These are phyloP conservation scores for Alternaria metachromatica DNA, from an alignment of 2,329 filamentous ascomycete species.

Conservation along the genomic window DNA sequence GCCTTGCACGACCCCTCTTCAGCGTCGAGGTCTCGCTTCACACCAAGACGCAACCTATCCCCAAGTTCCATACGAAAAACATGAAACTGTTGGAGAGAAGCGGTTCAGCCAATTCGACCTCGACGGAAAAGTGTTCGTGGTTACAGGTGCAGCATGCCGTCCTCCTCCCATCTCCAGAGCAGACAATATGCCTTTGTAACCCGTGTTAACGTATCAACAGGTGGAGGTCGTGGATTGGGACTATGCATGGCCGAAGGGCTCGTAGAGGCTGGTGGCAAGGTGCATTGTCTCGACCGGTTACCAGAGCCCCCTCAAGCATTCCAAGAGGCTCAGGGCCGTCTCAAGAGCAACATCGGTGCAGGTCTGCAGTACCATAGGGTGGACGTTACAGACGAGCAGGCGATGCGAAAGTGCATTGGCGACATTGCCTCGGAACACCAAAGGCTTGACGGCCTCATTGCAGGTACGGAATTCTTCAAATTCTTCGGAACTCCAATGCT, in stretches of 20 bases:
- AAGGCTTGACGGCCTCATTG: conserved; percentile 78
- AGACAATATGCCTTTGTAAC: conserved; percentile 36
- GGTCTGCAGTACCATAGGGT: conserved; percentile 75
- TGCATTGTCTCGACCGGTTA: conserved; percentile 70
- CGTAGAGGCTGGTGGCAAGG: conserved; percentile 74
- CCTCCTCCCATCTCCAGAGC: conserved; percentile 58
- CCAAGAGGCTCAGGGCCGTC: conserved; percentile 65
- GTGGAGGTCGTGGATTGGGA: conserved; percentile 73
- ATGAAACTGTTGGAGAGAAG: conserved; percentile 23
- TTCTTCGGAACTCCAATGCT: neutral
- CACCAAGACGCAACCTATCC: conserved; percentile 16
- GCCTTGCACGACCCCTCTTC: conserved; percentile 2
- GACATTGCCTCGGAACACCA: conserved; percentile 72
- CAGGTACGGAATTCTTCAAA: conserved; percentile 37
- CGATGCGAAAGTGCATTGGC: conserved; percentile 70
- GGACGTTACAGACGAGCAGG: conserved; percentile 74
- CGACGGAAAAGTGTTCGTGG: conserved; percentile 50
- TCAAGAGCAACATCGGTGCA: conserved; percentile 66
- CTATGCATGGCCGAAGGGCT: conserved; percentile 74
- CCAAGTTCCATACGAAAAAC: conserved; percentile 26
- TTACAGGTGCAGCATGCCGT: conserved; percentile 69
- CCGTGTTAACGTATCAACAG: conserved; percentile 51
- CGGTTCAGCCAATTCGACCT: conserved; percentile 39
- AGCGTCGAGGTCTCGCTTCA: conserved; percentile 15
- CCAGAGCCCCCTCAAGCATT: conserved; percentile 66